A percentile compares a stretch with the other conserved stretches of the same genome.
Conservation (phyloP, 345 rosid species). For the Pistacia vera region DNA sequence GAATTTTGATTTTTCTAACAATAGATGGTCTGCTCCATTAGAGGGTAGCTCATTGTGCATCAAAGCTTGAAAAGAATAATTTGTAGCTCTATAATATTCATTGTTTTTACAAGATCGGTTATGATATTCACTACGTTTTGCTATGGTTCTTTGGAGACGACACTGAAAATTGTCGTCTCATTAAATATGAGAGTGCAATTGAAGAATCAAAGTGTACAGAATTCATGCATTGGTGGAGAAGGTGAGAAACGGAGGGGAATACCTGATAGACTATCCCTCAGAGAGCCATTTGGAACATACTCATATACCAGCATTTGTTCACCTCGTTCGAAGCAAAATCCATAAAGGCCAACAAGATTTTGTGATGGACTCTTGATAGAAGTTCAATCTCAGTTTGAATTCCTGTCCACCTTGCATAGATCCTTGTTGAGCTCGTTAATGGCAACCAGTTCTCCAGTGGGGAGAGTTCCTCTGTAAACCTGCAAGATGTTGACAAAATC, state of each 20-base stretch:
- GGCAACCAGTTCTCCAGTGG: conserved; percentile 28
- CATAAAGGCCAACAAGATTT: conserved; percentile 29
- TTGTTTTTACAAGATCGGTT: too few species aligned
- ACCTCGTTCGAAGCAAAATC: conserved; percentile 31
- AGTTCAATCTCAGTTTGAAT: conserved; percentile 34
- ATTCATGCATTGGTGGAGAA: neutral
- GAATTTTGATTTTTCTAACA: too few species aligned
- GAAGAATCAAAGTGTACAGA: neutral
- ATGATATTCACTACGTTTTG: too few species aligned
- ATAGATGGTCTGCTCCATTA: too few species aligned
- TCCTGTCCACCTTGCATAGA: conserved; percentile 31
- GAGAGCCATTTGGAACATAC: conserved; percentile 29
- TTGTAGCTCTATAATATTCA: too few species aligned
- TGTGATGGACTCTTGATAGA: conserved; percentile 36
- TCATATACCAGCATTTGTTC: conserved; percentile 36
- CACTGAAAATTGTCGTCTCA: too few species aligned
- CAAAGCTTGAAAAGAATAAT: too few species aligned
- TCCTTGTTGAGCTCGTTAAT: conserved; percentile 32
- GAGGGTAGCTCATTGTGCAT: too few species aligned
- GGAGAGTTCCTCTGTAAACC: conserved; percentile 35
- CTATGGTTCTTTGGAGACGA: too few species aligned
- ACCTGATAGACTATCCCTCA: conserved; percentile 32
- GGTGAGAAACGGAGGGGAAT: neutral
- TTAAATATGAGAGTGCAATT: too few species aligned
- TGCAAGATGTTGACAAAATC: neutral